Evolutionary conservation across 768 basidiomycete genomes (phyloP).

Genomic region (Dioszegia hungarica): DNA sequence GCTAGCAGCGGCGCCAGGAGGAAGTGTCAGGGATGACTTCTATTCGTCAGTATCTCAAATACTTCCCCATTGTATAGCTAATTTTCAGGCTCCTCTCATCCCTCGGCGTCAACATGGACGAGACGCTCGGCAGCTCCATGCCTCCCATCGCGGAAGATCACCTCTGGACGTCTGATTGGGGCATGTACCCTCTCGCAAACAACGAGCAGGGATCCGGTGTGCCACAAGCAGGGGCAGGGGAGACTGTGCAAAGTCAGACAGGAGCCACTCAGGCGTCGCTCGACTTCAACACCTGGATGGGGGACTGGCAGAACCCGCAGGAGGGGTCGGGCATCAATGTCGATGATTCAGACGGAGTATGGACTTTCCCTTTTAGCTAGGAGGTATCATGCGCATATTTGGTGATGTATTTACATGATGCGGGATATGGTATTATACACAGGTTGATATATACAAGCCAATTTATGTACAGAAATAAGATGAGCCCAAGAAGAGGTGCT

Average conservation of each 20-base stretch:
- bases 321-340: background rate
- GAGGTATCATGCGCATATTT: background rate
- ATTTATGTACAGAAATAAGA: background rate
- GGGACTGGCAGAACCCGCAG: background rate
- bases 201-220: background rate
- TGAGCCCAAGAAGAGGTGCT: background rate
- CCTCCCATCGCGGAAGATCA: conserved; percentile 8
- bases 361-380: conserved; percentile 3
- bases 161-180: conserved; percentile 8
- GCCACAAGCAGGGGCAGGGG: background rate
- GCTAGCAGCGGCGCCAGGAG: conserved; percentile 2
- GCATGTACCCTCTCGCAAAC: background rate
- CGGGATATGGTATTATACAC: background rate
- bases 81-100: background rate
- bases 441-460: background rate
- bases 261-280: background rate
- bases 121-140: conserved; percentile 1
- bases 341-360: background rate
- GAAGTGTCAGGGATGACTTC: conserved; percentile 28
- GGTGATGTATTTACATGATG: no score
- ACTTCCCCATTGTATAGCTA: background rate
- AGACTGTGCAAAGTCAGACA: background rate
- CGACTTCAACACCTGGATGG: background rate
- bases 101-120: conserved; percentile 9
- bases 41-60: conserved; percentile 19